These are phyloP conservation scores for Trichaptum fuscoviolaceum DNA, from an alignment of 768 basidiomycete genomes.

Conservation along the genomic window DNA sequence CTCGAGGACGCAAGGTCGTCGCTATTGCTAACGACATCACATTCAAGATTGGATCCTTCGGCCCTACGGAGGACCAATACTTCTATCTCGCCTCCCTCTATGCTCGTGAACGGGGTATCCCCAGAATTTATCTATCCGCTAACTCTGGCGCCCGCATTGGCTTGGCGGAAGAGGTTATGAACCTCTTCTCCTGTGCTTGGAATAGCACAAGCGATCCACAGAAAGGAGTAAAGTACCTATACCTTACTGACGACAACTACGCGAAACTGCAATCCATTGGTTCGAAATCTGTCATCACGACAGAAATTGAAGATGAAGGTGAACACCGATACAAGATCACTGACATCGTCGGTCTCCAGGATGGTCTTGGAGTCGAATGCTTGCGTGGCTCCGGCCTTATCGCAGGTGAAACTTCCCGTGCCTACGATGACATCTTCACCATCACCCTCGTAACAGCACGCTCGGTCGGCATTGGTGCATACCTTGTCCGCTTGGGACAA, in stretches of 20 bases:
- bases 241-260: constrained; percentile 89
- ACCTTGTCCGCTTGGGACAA: constrained; percentile 96
- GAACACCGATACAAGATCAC: constrained; percentile 92
- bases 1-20: constrained; percentile 78
- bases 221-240: constrained; percentile 95
- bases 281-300: constrained; percentile 67
- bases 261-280: constrained; percentile 88
- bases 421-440: constrained; percentile 99
- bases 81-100: constrained; percentile 94
- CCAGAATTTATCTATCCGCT: constrained; percentile 96
- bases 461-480: constrained; percentile 98
- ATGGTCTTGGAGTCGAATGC: constrained; percentile 95
- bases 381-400: constrained; percentile 96
- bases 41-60: constrained; percentile 97
- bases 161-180: constrained; percentile 85
- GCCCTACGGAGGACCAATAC: constrained; percentile 92
- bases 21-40: constrained; percentile 98
- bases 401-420: constrained; percentile 96
- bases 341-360: constrained; percentile 94
- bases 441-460: constrained; percentile 98
- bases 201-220: constrained; percentile 75
- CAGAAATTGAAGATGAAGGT: constrained; percentile 80
- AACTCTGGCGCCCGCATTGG: constrained; percentile 98
- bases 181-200: constrained; percentile 90
- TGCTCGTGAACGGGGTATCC: constrained; percentile 81